Base-by-base conservation (phyloP, 2,329 filamentous ascomycete species). In the Westerdykella ornata region DNA sequence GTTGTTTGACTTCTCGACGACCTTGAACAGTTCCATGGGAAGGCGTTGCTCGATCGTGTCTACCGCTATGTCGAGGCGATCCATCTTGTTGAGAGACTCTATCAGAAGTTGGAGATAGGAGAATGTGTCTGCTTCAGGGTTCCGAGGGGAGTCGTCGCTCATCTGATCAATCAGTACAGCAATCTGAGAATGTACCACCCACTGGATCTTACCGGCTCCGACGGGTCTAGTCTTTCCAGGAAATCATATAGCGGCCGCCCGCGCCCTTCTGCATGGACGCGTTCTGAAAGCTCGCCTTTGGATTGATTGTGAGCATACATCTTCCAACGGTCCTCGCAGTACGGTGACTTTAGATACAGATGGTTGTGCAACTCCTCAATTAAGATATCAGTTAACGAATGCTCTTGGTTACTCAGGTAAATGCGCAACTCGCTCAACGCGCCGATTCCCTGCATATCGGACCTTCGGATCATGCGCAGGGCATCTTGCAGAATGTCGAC, bases 301-400 rank as follows among this genome's bases (percentile, higher is more conserved):
- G 78, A 74, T 49, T 85, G 82, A 29, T 76, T 77, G 53, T 83
- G 84, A 29, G 82, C 76, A 45, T 94, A 79, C 44, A 77, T 78
- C 66, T 94, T 94, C 92, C 92, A 98, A 52, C 92, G 77, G 62
- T 95, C 88, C 61, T 95, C 88, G 60, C 90, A 97, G 62, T 98
- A 98, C 0, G 90, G 92, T 3, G 90, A 97, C 63, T 97, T 97
- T 30, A 98, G 79, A 61, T 98, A 98, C 3, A 98, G 75, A 67
- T 98, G 92, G 62, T 94, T 92, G 62, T 98, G 92, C 26, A 98
- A 73, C 66, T 98, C 92, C 63, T 98, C 92, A n/a, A 97, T 82
- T 42, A 98, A 66, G 39, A 97, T 97, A 59, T 98, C 92, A 59
- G 90, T 90, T 48, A 98, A 70, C 0, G 87, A 82, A 19, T 84